Conservation (phyloP, 2,329 filamentous ascomycete genomes). For the Epichloe uncinata region DNA sequence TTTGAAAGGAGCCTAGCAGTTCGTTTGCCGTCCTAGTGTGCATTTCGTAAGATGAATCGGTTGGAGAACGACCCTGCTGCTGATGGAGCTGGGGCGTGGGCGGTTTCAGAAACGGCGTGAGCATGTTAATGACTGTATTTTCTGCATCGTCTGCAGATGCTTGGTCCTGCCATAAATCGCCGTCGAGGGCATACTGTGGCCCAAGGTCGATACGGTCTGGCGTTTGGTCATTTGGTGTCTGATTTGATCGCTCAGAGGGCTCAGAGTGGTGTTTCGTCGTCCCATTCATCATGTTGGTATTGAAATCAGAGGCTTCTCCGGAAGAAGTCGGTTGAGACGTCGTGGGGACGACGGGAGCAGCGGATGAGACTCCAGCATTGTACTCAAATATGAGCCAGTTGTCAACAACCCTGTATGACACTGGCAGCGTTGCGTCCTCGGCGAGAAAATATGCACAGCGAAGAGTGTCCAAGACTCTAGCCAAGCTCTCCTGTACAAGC, state of each 20-base stretch:
- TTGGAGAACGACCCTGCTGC: conserved; percentile 15
- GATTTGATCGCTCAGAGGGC: not conserved
- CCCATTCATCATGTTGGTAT: not conserved
- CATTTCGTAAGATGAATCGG: conserved; percentile 42
- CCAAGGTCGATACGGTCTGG: not conserved
- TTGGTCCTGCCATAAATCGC: not conserved
- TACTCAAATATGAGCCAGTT: conserved; percentile 22
- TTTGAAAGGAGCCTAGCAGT: conserved; percentile 29
- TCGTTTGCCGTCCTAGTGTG: conserved; percentile 37
- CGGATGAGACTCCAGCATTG: conserved; percentile 6
- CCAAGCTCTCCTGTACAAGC: conserved; percentile 25
- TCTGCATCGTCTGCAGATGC: conserved; percentile 20
- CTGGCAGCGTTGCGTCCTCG: conserved; percentile 25
- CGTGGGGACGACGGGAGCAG: not conserved
- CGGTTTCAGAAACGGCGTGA: conserved; percentile 35
- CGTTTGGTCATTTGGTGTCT: not conserved
- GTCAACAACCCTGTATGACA: conserved; percentile 18
- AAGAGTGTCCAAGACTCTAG: conserved; percentile 35
- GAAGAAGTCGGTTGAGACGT: not conserved
- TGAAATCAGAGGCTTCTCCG: not conserved
- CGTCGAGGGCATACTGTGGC: not conserved
- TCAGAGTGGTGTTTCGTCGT: not conserved
- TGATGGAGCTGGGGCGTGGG: conserved; percentile 27
- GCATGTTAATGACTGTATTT: conserved; percentile 30
- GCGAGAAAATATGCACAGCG: conserved; percentile 35